Base-by-base conservation (phyloP, 805 yeast genomes). In the Kockiozyma suomiensis region DNA sequence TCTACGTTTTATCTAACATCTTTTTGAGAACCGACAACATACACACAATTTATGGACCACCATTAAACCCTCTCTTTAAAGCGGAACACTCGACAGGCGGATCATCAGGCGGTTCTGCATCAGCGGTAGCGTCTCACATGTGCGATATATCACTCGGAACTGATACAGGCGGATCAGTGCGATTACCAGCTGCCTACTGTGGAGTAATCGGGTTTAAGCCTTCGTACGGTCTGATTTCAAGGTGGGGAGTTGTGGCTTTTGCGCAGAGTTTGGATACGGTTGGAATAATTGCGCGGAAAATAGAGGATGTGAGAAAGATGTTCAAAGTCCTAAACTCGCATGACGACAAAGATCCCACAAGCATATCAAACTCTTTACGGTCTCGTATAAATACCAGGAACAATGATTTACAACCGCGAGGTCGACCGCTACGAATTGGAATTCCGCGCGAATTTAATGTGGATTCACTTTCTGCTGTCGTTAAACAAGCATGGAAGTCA, bases 241-340 rank as follows among this genome's bases (percentile, higher is more conserved):
- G 99, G 58, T 86, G 90, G 85, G 99, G 99, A 1, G 90, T 94
- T 7, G 76, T 92, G 2, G 85, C 97, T 0, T 93, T 92, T 74
- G 97, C 97, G 1, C 98, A 96, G 73, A 85, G 93, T 41, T 78
- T 94, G 55, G 99, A 94, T 71, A 92, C 98, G 0, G 97, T 94
- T 1, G 99, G 99, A 0, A 80, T 96, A 0, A 56, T 92, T 33
- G 76, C 92, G 0, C 79, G 78, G 15, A 76, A 81, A 32, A 64
- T 88, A 4, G 73, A 71, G 0, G 68, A 74, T 0, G 66, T 88
- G 1, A 69, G 73, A 28, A 69, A 72, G 15, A 89, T 86, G 0
- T 92, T 81, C 70, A 59, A 71, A 0, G 76, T 81, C 0, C 69
- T 94, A 50, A 26, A 43, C n/a, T 69, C 73, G 26, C 74, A 77